Evolutionary conservation across 2,329 filamentous ascomycete genomes (phyloP).

Genomic region (Aspergillus ochraceus): DNA sequence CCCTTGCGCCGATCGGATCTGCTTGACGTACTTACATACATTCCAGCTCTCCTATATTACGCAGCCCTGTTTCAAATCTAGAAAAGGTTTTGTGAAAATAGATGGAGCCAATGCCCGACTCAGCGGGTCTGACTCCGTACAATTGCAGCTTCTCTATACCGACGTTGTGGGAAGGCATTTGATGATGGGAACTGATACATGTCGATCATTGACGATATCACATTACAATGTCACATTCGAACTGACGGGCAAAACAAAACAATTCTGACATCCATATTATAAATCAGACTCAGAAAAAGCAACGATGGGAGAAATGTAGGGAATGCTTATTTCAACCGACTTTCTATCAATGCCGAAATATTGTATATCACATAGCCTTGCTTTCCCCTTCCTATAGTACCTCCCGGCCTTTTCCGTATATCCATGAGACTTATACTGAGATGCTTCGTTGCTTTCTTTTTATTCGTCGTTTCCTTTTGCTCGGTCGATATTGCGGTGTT

Average conservation of each 20-base stretch:
- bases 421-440: too few relatives aligned
- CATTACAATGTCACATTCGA: not conserved
- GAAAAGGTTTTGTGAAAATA: not conserved
- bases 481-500: not conserved
- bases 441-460: not conserved
- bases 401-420: too few relatives aligned
- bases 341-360: not conserved
- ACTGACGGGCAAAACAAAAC: not conserved
- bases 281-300: not conserved
- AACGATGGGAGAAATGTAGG: not conserved
- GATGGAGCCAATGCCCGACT: too few relatives aligned
- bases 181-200: not conserved
- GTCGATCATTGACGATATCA: not conserved
- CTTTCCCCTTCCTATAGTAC: not conserved
- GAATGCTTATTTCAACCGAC: not conserved
- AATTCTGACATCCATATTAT: not conserved
- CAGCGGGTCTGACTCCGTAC: too few relatives aligned
- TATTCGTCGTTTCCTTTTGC: not conserved
- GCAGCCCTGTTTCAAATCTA: not conserved
- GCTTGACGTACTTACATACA: not conserved
- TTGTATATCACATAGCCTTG: not conserved
- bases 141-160: too few relatives aligned
- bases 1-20: not conserved
- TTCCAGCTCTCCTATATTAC: not conserved
- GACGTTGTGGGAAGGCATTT: not conserved